A percentile compares a stretch with the other conserved stretches of the same genome.
phyloP scores from a whole-genome alignment of 371 early-diverging fungal genomes.

The Parasitella parasitica region DNA sequence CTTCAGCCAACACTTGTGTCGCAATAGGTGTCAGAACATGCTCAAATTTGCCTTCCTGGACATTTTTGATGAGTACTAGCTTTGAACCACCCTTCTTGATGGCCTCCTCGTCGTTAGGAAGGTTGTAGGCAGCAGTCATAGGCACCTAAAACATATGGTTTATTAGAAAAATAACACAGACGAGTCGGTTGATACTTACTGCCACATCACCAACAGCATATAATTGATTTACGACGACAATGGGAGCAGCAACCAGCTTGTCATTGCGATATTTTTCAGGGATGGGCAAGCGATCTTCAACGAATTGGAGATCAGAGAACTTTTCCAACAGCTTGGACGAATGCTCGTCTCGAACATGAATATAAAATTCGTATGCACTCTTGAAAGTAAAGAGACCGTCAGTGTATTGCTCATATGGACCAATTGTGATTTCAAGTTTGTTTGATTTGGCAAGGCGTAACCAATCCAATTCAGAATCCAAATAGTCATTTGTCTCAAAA shows the following conservation, averaged over 20 bases:
- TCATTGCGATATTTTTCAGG: conserved; percentile 72
- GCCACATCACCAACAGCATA: conserved; percentile 75
- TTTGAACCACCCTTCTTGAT: conserved; percentile 75
- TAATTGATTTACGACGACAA: conserved; percentile 80
- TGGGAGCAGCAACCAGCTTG: conserved; percentile 70
- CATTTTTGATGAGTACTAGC: conserved; percentile 80
- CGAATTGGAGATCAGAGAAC: conserved; percentile 69
- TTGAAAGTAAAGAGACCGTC: conserved; percentile 70
- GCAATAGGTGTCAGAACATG: conserved; percentile 73
- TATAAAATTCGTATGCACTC: conserved; percentile 71
- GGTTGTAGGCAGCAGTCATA: conserved; percentile 79
- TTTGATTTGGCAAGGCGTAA: conserved; percentile 62
- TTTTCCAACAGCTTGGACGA: conserved; percentile 63
- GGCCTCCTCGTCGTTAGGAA: conserved; percentile 82
- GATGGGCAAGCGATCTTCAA: conserved; percentile 73
- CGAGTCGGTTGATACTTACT: conserved; percentile 52
- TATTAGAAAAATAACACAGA: background rate
- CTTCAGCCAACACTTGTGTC: conserved; percentile 50
- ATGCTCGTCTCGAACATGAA: conserved; percentile 74
- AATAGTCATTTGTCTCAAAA: conserved; percentile 66
- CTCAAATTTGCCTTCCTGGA: conserved; percentile 75
- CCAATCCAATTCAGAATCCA: conserved; percentile 76
- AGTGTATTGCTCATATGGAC: conserved; percentile 83
- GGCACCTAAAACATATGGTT: conserved; percentile 26
- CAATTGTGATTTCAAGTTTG: conserved; percentile 67